Conservation (phyloP, 305 asterid genomes). For the Solanum hybrid region DNA sequence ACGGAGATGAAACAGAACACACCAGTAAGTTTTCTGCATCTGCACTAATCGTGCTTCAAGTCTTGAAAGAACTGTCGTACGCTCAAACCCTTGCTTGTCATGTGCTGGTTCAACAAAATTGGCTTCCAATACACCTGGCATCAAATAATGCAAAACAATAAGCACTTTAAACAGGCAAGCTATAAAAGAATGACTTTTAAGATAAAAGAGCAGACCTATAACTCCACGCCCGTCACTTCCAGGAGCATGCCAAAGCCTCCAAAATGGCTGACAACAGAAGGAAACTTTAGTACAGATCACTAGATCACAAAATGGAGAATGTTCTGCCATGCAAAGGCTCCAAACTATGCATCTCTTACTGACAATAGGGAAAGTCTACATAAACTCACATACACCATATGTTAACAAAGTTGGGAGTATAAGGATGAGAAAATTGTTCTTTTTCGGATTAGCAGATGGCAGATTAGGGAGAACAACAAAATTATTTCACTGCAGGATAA, state of each 20-base stretch:
- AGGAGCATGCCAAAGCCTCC: constrained; percentile 98
- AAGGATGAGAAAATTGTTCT: background rate
- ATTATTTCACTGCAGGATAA: background rate
- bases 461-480: background rate
- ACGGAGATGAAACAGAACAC: constrained; percentile 17
- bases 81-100: constrained; percentile 97
- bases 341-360: background rate
- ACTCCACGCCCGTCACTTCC: constrained; percentile 99
- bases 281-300: background rate
- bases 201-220: constrained; percentile 46
- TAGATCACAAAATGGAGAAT: background rate
- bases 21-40: constrained; percentile 91
- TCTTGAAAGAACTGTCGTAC: constrained; percentile 82
- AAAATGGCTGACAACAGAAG: constrained; percentile 68
- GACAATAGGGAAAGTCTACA: background rate
- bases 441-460: background rate
- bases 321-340: background rate
- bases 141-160: background rate
- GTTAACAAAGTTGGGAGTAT: background rate
- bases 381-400: background rate
- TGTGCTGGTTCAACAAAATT: constrained; percentile 99
- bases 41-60: constrained; percentile 66
- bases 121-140: constrained; percentile 84
- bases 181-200: background rate
- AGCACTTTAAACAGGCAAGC: constrained; percentile 18